Conservation (phyloP, 495 filamentous ascomycete genomes). For the Penicillium silybi region DNA sequence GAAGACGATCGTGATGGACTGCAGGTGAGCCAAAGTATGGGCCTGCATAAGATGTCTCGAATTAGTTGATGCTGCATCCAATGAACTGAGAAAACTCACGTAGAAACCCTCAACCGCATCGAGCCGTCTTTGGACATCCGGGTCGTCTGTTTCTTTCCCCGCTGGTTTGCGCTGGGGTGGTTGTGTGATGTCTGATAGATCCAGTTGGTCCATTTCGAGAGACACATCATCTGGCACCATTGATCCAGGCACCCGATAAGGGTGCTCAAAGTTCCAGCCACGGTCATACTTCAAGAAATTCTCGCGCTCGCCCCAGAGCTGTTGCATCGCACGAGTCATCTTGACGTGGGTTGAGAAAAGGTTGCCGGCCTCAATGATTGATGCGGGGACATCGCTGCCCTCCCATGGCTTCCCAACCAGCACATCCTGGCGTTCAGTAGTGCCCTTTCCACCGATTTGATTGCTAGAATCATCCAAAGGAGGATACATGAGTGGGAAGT, state of each 20-base stretch:
- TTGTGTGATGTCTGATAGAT: constrained; percentile 26
- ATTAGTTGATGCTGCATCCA: constrained; percentile 2
- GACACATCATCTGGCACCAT: constrained; percentile 37
- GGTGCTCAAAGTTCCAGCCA: constrained; percentile 69
- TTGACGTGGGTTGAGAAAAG: constrained; percentile 85
- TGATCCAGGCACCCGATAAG: constrained; percentile 32
- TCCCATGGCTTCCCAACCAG: constrained; percentile 81
- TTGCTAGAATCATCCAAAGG: constrained; percentile 80
- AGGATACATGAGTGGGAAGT: constrained; percentile 96
- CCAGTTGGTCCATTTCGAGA: constrained; percentile 23
- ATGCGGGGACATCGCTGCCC: constrained; percentile 84
- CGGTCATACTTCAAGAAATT: constrained; percentile 85
- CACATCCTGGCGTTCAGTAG: constrained; percentile 66
- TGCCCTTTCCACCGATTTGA: constrained; percentile 80
- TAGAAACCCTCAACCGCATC: constrained; percentile 80
- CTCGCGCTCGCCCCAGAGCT: constrained; percentile 92
- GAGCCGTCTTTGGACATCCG: constrained; percentile 59
- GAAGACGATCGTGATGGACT: constrained; percentile 91
- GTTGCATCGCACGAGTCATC: constrained; percentile 84
- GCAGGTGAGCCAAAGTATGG: constrained; percentile 74
- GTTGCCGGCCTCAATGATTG: constrained; percentile 92
- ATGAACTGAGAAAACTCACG: constrained; percentile 48
- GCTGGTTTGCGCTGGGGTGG: constrained; percentile 22
- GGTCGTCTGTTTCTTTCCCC: constrained; percentile 54
- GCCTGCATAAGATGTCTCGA: constrained; percentile 43